Base-by-base conservation (phyloP, 225 moss, liverwort and hornwort genomes). In the Sphagnum tenellum region DNA sequence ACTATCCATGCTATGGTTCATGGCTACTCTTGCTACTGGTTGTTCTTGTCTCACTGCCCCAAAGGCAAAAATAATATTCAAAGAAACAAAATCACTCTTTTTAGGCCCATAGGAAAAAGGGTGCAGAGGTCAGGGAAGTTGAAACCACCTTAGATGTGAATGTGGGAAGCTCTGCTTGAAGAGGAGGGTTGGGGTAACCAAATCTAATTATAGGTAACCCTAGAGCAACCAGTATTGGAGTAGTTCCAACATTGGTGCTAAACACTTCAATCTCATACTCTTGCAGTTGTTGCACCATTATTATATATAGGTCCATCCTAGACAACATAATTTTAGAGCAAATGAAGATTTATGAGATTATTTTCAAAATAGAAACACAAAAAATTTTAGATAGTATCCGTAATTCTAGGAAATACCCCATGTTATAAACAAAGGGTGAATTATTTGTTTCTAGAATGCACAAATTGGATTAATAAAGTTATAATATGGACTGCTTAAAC, bases 1-100 rank as follows among this genome's bases (percentile, higher is more conserved):
- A 67, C 87, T 89, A 52, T 89, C 98, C 98, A 98, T 93, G 77
- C 78, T 89, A 63, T 93, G 87, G 68, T 98, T 93, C 92, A 90
- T 86, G 56, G 65, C 82, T 67, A 83, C 66, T 78, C 83, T 86
- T 70, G 89, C 73, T 57, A 78, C 74, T 45, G 80, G 58, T 51
- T 83, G 90, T 44, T 98, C 92, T 58, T 75, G 87, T 74, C 79
- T 86, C 57, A 75, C 86, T 12, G 98, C 87, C 62, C 89, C 84
- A 73, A 98, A 98, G 66, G 93, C 90, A 67, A 98, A 98, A 78
- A 73, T 87, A 46, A 83, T 48, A 63, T 73, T 77, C 29, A 82
- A 45, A 59, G 75, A 64, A 56, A 71, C 12, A 12, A 88, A 61
- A 50, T 55, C 54, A 64, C 77, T 75, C 48, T 69, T 84, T 10